Base-by-base conservation (phyloP, 805 yeast genomes). In the Jamesozyma rosinii region DNA sequence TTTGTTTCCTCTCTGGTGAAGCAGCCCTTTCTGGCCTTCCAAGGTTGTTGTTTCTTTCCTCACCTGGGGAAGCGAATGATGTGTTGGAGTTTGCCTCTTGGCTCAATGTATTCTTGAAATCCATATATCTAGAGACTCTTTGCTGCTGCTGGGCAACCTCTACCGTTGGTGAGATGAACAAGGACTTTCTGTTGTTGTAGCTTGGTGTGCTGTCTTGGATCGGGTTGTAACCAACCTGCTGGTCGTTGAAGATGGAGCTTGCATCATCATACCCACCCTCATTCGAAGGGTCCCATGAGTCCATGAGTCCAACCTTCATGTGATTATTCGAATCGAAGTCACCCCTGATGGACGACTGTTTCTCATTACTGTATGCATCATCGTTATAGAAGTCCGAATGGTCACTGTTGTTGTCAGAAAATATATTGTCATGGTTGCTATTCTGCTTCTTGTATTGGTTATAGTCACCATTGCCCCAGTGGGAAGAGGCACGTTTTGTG, bases 111-210 rank as follows among this genome's bases (percentile, higher is more conserved):
- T 37, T 31, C 5, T 17, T 20, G 9, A 37, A 17, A 6, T 36
- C 32, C 14, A 13, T 10, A 18, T 11, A 19, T 37, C 46, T 44
- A 66, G 61, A 51, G 60, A 65, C 51, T 71, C 44, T 39, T 34
- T 68, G 61, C 51, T 64, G 68, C 51, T 71, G 73, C 44, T 68
- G 68, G 75, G 79, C 74, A 15, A 80, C 81, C 53, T 83, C 87
- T 15, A 79, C 80, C 1, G 94, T 85, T 29, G 95, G 95, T 2
- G 92, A 83, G 42, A 83, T 75, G 61, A 81, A 85, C 74, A 81
- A 70, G 2, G 67, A 64, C 43, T 57, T 59, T 47, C 66, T 64
- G 31, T 33, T 40, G 13, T 38, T 34, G 37, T 47, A 46, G 9
- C 32, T 38, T 13, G 53, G 45, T 29, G 44, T 41, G 20, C 37